Evolutionary conservation across 2,329 filamentous ascomycete species (phyloP).

Genomic region (Neoscytalidium dimidiatum): DNA sequence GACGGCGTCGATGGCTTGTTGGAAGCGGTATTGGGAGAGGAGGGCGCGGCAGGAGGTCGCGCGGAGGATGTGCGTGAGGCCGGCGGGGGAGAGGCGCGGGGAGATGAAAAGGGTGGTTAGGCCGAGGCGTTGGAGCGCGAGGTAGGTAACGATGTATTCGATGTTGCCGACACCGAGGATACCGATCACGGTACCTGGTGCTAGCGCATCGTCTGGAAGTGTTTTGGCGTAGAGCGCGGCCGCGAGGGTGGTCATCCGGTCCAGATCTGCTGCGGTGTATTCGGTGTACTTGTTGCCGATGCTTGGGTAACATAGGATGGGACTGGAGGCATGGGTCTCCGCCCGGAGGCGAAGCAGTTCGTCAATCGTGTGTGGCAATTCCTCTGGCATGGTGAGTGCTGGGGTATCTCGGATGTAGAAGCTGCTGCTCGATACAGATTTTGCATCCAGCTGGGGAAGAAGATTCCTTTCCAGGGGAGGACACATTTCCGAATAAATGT

Average conservation of each 20-base stretch:
- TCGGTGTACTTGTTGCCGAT: slow-evolving; percentile 48
- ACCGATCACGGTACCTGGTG: slow-evolving; percentile 38
- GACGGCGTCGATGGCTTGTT: slow-evolving; percentile 11
- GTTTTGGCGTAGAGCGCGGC: not conserved
- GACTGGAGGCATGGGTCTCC: slow-evolving; percentile 32
- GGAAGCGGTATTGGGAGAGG: not conserved
- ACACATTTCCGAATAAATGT: not conserved
- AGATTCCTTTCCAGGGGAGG: not conserved
- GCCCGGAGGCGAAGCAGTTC: slow-evolving; percentile 42
- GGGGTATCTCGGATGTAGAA: not conserved
- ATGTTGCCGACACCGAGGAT: slow-evolving; percentile 57
- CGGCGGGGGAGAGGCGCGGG: slow-evolving; percentile 53
- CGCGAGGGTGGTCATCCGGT: slow-evolving; percentile 26
- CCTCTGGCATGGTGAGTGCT: not conserved
- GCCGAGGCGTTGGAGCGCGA: slow-evolving; percentile 57
- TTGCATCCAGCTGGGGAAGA: not conserved
- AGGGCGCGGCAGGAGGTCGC: slow-evolving; percentile 27
- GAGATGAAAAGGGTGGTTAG: slow-evolving; percentile 58
- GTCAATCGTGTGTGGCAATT: slow-evolving; percentile 34
- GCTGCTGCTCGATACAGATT: not conserved
- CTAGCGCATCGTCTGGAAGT: slow-evolving; percentile 20
- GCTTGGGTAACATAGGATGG: slow-evolving; percentile 48
- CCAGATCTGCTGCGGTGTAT: slow-evolving; percentile 50
- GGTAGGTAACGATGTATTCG: slow-evolving; percentile 56
- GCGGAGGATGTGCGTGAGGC: slow-evolving; percentile 47